phyloP scores from a whole-genome alignment of 1,139 yeast species.

The Yamadazyma spencermartinsiae region DNA sequence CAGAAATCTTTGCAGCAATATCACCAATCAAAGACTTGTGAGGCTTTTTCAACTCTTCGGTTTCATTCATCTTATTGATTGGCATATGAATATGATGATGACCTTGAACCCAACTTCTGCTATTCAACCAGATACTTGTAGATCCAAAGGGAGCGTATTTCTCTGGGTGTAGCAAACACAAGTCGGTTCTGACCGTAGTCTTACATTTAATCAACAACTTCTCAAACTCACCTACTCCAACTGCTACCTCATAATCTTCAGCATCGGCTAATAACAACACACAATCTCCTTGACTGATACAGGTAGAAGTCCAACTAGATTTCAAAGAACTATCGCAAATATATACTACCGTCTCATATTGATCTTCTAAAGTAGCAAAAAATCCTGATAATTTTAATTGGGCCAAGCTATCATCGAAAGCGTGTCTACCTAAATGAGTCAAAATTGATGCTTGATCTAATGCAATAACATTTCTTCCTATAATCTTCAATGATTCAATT shows the following conservation, averaged over 20 bases:
- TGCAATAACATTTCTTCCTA: conserved; percentile 73
- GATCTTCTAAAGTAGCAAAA: conserved; percentile 88
- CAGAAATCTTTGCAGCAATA: conserved; percentile 39
- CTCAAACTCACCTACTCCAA: conserved; percentile 85
- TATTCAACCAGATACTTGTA: conserved; percentile 81
- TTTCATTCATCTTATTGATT: conserved; percentile 22
- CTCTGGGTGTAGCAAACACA: conserved; percentile 82
- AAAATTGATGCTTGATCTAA: conserved; percentile 81
- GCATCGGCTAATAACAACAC: conserved; percentile 72
- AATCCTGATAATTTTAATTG: conserved; percentile 83
- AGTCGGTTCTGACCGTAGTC: conserved; percentile 86
- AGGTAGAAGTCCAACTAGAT: conserved; percentile 89
- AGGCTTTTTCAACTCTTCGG: conserved; percentile 13
- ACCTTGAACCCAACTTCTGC: conserved; percentile 85
- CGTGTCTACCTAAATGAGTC: conserved; percentile 83
- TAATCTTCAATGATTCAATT: conserved; percentile 65
- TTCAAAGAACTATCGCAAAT: conserved; percentile 83
- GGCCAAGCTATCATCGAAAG: conserved; percentile 82
- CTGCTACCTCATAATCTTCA: conserved; percentile 56
- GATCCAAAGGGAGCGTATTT: conserved; percentile 81
- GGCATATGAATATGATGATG: conserved; percentile 87
- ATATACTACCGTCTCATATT: conserved; percentile 81
- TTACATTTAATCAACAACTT: conserved; percentile 69
- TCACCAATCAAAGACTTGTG: conserved; percentile 31
- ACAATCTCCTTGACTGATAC: conserved; percentile 95